Percentiles rank a stretch among this genome's conserved stretches.
These are phyloP conservation scores for Ascochyta rabiei DNA, from an alignment of 2,329 filamentous ascomycete species.

Conservation along the genomic window DNA sequence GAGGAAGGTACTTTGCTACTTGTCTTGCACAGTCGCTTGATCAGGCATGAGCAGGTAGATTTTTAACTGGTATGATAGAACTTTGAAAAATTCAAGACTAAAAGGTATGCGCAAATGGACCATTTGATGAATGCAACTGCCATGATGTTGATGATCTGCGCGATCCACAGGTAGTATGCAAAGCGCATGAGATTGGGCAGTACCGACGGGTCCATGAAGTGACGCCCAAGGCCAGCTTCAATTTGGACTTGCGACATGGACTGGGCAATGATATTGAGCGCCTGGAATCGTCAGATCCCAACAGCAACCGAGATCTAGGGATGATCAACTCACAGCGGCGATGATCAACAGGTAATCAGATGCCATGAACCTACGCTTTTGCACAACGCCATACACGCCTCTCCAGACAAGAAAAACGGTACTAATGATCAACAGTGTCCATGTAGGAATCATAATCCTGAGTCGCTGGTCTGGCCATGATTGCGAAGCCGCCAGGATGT, in stretches of 20 bases:
- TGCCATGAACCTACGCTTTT: conserved; percentile 24
- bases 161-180: conserved; percentile 31
- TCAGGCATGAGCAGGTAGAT: background rate
- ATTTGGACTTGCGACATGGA: conserved; percentile 17
- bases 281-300: conserved; percentile 12
- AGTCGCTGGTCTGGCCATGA: too few species aligned
- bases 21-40: conserved; percentile 12
- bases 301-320: too few species aligned
- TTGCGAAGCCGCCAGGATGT: too few species aligned
- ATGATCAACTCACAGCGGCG: conserved; percentile 23
- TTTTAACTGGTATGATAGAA: conserved; percentile 18
- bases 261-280: conserved; percentile 27
- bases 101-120: conserved; percentile 38
- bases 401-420: conserved; percentile 31
- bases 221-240: conserved; percentile 26
- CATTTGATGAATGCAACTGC: conserved; percentile 38
- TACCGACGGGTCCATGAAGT: conserved; percentile 30
- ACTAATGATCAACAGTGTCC: conserved; percentile 23
- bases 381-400: conserved; percentile 26
- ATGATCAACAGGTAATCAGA: conserved; percentile 34
- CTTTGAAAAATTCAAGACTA: conserved; percentile 35
- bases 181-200: conserved; percentile 22
- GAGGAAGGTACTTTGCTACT: conserved; percentile 16
- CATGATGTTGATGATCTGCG: conserved; percentile 35
- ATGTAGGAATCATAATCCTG: conserved; percentile 9